A percentile compares a stretch with the other conserved stretches of the same genome.
phyloP scores from a whole-genome alignment of 2,329 filamentous ascomycete species.

The Thelonectria discophora region DNA sequence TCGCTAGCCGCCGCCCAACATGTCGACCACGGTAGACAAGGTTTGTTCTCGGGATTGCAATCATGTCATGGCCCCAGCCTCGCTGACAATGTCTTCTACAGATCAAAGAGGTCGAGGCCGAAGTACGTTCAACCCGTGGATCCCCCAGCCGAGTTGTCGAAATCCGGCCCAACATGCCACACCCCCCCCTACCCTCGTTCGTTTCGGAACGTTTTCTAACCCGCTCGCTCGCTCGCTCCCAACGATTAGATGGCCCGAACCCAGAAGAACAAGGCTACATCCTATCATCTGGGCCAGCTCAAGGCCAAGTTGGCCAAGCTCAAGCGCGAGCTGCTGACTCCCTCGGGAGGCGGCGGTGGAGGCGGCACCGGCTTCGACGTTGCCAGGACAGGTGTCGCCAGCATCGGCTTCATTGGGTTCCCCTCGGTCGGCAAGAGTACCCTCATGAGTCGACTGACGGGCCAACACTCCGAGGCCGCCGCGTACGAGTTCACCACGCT shows the following conservation, averaged over 20 bases:
- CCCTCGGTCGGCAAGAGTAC: conserved; percentile 99
- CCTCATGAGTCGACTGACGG: conserved; percentile 92
- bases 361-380: conserved; percentile 90
- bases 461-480: conserved; percentile 95
- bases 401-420: conserved; percentile 97
- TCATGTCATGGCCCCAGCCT: conserved; percentile 8
- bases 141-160: too few species aligned
- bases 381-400: conserved; percentile 95
- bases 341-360: conserved; percentile 82
- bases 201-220: conserved; percentile 37
- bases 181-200: conserved; percentile 22
- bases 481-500: conserved; percentile 99
- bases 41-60: conserved; percentile 55
- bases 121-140: conserved; percentile 66
- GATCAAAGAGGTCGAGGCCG: conserved; percentile 97
- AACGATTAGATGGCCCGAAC: conserved; percentile 83
- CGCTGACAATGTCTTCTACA: conserved; percentile 52
- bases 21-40: conserved; percentile 99
- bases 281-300: conserved; percentile 92
- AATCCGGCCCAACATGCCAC: conserved; percentile 12
- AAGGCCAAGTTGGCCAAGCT: conserved; percentile 99
- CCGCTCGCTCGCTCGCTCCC: conserved; percentile 3
- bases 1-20: conserved; percentile 57
- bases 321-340: conserved; percentile 93
- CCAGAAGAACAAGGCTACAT: conserved; percentile 97